Conservation (phyloP, 2,329 filamentous ascomycete species). For the Botrytis porri region DNA sequence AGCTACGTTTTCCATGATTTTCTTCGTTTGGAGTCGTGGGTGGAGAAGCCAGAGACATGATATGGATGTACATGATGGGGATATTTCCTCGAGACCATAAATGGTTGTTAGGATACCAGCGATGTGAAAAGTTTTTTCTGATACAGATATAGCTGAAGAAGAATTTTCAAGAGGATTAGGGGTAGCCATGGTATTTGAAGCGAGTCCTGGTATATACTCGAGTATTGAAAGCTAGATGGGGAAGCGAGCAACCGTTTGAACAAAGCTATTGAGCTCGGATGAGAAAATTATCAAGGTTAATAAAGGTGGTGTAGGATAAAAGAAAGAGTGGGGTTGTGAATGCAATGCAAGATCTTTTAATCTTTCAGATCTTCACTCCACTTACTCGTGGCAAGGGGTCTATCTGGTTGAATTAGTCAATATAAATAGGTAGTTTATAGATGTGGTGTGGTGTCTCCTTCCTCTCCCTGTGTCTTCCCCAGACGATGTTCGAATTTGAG, state of each 20-base stretch:
- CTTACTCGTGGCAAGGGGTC: not conserved
- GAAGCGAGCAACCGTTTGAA: not conserved
- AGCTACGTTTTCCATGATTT: constrained; percentile 74
- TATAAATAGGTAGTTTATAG: not conserved
- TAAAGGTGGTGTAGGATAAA: not conserved
- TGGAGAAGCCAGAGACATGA: constrained; percentile 92
- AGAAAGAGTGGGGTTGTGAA: constrained; percentile 9
- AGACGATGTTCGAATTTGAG: not conserved
- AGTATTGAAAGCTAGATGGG: not conserved
- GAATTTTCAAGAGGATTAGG: constrained; percentile 26
- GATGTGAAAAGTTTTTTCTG: constrained; percentile 65
- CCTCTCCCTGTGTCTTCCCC: not conserved
- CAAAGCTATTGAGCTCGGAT: not conserved
- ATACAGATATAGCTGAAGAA: constrained; percentile 45
- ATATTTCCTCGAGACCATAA: constrained; percentile 76
- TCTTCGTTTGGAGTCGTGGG: constrained; percentile 67
- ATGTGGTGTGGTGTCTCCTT: not conserved
- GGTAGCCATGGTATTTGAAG: constrained; percentile 1
- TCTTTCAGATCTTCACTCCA: constrained; percentile 7
- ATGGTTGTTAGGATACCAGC: constrained; percentile 75
- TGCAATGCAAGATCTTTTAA: constrained; percentile 12
- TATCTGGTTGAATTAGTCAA: not conserved
- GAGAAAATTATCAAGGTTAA: not conserved
- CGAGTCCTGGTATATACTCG: not conserved
- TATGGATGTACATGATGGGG: constrained; percentile 50